Conservation (phyloP, 208 protist genomes). For the Wallacemonas collosoma region DNA sequence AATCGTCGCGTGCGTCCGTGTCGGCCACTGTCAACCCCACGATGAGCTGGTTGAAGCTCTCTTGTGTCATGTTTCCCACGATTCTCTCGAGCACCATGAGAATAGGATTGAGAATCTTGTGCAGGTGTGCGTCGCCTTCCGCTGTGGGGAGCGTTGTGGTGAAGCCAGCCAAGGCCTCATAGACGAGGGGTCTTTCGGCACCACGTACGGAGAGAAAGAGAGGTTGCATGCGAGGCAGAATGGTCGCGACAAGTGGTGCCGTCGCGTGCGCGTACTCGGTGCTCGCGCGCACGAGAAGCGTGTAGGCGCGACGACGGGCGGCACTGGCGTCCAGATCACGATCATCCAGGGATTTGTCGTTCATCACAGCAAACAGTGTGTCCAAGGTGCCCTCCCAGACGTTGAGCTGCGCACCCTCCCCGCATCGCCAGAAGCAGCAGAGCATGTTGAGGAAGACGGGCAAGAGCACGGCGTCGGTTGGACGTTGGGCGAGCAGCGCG, state of each 20-base stretch:
- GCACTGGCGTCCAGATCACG: conserved; percentile 35
- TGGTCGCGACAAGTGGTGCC: conserved; percentile 18
- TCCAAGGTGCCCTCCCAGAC: conserved; percentile 66
- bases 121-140: conserved; percentile 52
- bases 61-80: conserved; percentile 33
- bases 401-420: conserved; percentile 42
- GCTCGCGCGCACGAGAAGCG: conserved; percentile 50
- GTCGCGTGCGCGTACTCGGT: conserved; percentile 31
- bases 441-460: conserved; percentile 87
- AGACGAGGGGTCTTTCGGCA: conserved; percentile 56
- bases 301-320: conserved; percentile 55
- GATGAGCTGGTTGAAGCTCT: conserved; percentile 62
- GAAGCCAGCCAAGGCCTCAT: conserved; percentile 70
- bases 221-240: conserved; percentile 48
- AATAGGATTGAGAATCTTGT: conserved; percentile 63
- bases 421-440: conserved; percentile 67
- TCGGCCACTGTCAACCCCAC: conserved; percentile 24
- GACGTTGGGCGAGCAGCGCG: conserved; percentile 39
- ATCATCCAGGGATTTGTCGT: conserved; percentile 15
- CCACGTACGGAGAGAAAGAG: conserved; percentile 41
- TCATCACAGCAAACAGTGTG: conserved; percentile 51
- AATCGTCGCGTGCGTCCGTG: conserved; percentile 28
- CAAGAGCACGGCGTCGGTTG: conserved; percentile 73
- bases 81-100: conserved; percentile 37
- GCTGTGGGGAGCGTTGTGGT: conserved; percentile 37